phyloP scores from a whole-genome alignment of 768 basidiomycete genomes.

The Russula vinacea region DNA sequence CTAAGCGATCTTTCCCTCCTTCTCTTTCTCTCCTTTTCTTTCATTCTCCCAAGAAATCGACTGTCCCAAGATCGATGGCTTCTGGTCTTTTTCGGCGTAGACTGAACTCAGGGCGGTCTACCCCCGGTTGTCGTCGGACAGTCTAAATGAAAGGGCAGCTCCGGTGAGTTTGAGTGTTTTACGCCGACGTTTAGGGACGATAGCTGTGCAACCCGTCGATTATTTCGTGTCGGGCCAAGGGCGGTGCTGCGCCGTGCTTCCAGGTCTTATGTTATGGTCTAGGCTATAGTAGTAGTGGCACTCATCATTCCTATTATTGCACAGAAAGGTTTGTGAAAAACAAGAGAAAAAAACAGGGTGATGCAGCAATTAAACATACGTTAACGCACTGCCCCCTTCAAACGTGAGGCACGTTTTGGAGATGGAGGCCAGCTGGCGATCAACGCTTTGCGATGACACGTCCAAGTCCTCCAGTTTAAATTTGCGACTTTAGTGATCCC shows the following conservation, averaged over 20 bases:
- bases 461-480: not conserved
- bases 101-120: not conserved
- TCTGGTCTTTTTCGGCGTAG: not conserved
- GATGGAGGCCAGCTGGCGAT: not conserved
- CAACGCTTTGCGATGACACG: not conserved
- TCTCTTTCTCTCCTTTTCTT: not conserved
- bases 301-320: not conserved
- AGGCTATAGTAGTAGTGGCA: not conserved
- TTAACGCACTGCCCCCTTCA: not conserved
- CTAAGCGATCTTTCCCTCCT: not conserved
- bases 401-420: not conserved
- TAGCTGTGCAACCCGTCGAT: slow-evolving; percentile 2
- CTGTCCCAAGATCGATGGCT: not conserved
- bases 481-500: not conserved
- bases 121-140: not conserved
- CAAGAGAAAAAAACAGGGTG: not conserved
- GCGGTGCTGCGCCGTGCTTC: not conserved
- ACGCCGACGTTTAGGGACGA: not conserved
- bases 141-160: not conserved
- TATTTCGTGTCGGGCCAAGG: not conserved
- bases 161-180: not conserved
- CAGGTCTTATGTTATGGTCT: slow-evolving; percentile 3
- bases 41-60: not conserved
- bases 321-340: not conserved
- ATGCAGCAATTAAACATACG: not conserved